phyloP scores from a whole-genome alignment of 2,329 filamentous ascomycete genomes.

The Ophiostoma pallidulum region DNA sequence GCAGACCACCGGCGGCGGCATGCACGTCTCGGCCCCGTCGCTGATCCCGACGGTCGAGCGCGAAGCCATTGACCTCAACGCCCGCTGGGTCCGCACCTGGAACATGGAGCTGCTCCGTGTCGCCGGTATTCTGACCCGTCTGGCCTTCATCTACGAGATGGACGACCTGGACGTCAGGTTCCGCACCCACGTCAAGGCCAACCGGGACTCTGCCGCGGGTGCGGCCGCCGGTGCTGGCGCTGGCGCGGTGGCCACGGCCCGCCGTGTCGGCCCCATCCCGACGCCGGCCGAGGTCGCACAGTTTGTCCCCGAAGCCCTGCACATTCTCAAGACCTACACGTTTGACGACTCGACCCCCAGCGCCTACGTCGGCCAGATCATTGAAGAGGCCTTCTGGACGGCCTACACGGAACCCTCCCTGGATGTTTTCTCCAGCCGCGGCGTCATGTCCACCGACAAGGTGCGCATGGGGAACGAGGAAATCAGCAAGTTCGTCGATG shows the following conservation, averaged over 20 bases:
- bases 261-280: constrained; percentile 1
- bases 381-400: constrained; percentile 95
- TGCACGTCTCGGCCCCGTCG: constrained; percentile 91
- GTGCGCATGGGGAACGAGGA: constrained; percentile 67
- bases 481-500: constrained; percentile 65
- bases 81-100: constrained; percentile 89
- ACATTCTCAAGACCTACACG: constrained; percentile 78
- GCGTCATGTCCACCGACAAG: constrained; percentile 73
- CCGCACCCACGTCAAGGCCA: constrained; percentile 26
- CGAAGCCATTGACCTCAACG: constrained; percentile 94
- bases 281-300: constrained; percentile 54
- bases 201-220: constrained; percentile 8
- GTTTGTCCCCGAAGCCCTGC: constrained; percentile 68
- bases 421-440: constrained; percentile 79
- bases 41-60: constrained; percentile 96
- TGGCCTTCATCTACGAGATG: constrained; percentile 88
- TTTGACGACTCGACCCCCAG: constrained; percentile 88
- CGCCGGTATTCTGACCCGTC: constrained; percentile 78
- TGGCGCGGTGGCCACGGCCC: constrained; percentile 1
- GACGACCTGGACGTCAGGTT: constrained; percentile 57
- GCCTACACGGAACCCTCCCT: constrained; percentile 74
- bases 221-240: too few relatives aligned
- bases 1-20: constrained; percentile 87
- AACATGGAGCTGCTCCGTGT: constrained; percentile 88
- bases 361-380: constrained; percentile 68